Evolutionary conservation across 2,329 filamentous ascomycete species (phyloP), one percentile per base, ranked within the genome.

Genomic region (Cladophialophora yegresii): DNA sequence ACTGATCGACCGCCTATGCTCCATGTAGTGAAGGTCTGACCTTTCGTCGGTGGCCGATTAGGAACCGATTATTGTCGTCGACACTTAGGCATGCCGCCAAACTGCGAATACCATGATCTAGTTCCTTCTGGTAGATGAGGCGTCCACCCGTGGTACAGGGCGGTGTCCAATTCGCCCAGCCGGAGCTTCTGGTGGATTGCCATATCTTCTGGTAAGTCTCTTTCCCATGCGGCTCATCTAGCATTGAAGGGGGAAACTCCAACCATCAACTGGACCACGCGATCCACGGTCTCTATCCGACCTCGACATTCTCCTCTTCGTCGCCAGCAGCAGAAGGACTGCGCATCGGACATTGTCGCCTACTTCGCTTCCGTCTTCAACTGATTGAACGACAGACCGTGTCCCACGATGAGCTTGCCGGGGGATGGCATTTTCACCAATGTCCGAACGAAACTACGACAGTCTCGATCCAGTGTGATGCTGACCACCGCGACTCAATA

Each of bases 381-480:
- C 36, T 20, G 36, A 43, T 30, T 28, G 16, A 33, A 32, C 16
- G 28, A 54, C 16, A 54, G 23, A 33, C 51, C 16, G 28, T 5
- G n/a, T 32, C 8, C 40, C 28, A 51, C 30, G 13, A 64, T 64
- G 66, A 54, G 23, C 28, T 47, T 58, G 26, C 49, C 26, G 26
- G 54, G 54, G n/a, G 50, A 64, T 13, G 59, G 57, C 20, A 36
- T 67, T 22, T 65, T 67, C 54, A 51, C 45, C 28, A 50, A 66
- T 22, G 57, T 63, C 10, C 60, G 66, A 23, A 40, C 65, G 13
- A 67, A 65, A 56, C 54, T 65, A 8, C 63, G 67, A 57, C 65
- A 67, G 16, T 69, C 67, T 23, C 58, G 58, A 10, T 66, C 64
- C 32, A 62, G 30, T 22, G 23, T 67, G 32, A 20, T 43, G 26